Percentiles rank a stretch among this genome's conserved stretches.
Conservation (phyloP, 1,284 basidiomycete species). For the Puccinia polysora region DNA sequence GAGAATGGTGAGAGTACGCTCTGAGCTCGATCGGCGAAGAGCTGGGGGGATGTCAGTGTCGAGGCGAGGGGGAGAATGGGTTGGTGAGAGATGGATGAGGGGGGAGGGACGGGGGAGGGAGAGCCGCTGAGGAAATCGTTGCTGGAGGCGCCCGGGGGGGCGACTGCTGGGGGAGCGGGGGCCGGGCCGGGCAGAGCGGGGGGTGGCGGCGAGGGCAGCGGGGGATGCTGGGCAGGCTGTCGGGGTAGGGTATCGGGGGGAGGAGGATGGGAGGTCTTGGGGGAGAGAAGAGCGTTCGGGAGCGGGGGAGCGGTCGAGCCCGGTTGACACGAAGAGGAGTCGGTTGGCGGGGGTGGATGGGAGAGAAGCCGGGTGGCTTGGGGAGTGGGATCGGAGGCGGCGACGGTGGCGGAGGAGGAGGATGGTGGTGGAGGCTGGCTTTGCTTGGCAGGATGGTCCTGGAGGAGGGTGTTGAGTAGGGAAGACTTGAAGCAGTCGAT, state of each 20-base stretch:
- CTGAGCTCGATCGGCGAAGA: background rate
- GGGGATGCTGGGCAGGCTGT: background rate
- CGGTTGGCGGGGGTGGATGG: too few species aligned
- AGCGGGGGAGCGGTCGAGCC: too few species aligned
- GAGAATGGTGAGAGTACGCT: background rate
- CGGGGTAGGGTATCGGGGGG: background rate
- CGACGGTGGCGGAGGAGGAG: too few species aligned
- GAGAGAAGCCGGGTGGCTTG: too few species aligned
- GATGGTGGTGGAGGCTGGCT: too few species aligned
- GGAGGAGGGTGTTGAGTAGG: too few species aligned
- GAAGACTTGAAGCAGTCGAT: too few species aligned
- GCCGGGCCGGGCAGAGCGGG: background rate
- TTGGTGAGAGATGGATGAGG: background rate
- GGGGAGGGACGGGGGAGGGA: background rate
- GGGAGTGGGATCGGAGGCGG: background rate
- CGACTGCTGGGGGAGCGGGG: background rate
- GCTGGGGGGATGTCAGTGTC: background rate
- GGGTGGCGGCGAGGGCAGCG: background rate
- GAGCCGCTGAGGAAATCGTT: background rate
- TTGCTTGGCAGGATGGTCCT: too few species aligned
- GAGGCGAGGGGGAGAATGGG: background rate
- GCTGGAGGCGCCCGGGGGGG: background rate
- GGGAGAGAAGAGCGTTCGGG: background rate
- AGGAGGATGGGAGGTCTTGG: too few species aligned
- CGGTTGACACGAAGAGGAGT: background rate